Evolutionary conservation across 441 rosid species (phyloP), one percentile per base, ranked within the genome.

Genomic region (Erysimum cheiri): DNA sequence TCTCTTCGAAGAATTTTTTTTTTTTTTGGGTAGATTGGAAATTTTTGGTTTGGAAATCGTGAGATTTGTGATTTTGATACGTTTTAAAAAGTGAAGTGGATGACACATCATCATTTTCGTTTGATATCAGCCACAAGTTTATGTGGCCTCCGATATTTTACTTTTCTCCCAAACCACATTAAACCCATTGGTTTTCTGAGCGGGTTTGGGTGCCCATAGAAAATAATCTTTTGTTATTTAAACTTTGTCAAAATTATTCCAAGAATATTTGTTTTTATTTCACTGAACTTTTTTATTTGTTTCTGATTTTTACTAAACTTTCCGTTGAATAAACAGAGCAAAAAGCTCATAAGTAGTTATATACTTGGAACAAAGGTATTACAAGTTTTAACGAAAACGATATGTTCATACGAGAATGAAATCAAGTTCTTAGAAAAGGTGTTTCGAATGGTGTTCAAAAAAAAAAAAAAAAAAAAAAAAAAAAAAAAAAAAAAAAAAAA

Each of bases 81-180:
- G 84, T 85, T 83, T 81, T 19, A 37, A 77, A 82, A 85, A 24
- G 76, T 78, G 80, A 77, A 80, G 79, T 80, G 82, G 84, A 76
- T 68, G 85, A 85, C 97, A 89, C 84, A 85, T 89, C 85, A 85
- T 87, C 81, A 8, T 53, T 54, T 70, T 81, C 48, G 46, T 58
- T 58, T 0, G 17, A 81, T 92, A 80, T 82, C 79, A 85, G 94
- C 96, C 96, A 89, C 96, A 88, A 82, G 87, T 84, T 88, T 76
- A 61, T 84, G 89, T 87, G 93, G 92, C 82, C 87, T 80, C 79
- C 1, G 77, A 80, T 80, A 77, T 85, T 85, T 81, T 76, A 40
- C 64, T 72, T 75, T 76, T 46, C 7, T 22, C 32, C 29, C 62
- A 57, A 36, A 2, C 41, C 17, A 19, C 60, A 55, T 26, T 69